Conservation (phyloP, 257 asterid genomes). For the Solanum boliviense region DNA sequence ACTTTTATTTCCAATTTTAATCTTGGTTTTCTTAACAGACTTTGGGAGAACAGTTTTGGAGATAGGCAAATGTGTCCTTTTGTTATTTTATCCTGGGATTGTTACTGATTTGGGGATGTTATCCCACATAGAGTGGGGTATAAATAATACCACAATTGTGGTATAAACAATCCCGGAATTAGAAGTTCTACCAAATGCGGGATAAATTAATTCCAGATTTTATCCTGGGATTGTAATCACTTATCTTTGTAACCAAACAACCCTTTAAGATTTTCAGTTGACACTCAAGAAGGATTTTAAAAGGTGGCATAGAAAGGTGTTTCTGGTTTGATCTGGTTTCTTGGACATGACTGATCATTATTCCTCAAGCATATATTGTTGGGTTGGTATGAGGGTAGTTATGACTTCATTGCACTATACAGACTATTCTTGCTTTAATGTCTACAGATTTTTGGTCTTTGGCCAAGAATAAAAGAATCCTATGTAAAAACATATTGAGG, state of each 20-base stretch:
- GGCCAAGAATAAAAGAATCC: not conserved
- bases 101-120: not conserved
- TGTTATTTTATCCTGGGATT: not conserved
- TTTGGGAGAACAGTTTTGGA: not conserved
- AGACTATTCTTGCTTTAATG: not conserved
- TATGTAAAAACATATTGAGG: not conserved
- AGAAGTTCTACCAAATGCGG: not conserved
- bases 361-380: not conserved
- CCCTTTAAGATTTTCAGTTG: not conserved
- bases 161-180: not conserved
- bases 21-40: not conserved
- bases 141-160: not conserved
- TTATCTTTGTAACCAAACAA: not conserved
- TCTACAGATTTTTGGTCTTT: not conserved
- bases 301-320: not conserved
- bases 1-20: not conserved
- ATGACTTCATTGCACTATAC: not conserved
- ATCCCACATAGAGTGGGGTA: not conserved
- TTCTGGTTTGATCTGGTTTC: not conserved
- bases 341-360: not conserved
- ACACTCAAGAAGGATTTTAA: not conserved
- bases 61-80: not conserved
- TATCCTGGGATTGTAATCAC: not conserved
- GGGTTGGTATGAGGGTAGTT: not conserved
- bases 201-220: not conserved